Base-by-base conservation (phyloP, 129 eudicot genomes). In the Lonicera japonica region DNA sequence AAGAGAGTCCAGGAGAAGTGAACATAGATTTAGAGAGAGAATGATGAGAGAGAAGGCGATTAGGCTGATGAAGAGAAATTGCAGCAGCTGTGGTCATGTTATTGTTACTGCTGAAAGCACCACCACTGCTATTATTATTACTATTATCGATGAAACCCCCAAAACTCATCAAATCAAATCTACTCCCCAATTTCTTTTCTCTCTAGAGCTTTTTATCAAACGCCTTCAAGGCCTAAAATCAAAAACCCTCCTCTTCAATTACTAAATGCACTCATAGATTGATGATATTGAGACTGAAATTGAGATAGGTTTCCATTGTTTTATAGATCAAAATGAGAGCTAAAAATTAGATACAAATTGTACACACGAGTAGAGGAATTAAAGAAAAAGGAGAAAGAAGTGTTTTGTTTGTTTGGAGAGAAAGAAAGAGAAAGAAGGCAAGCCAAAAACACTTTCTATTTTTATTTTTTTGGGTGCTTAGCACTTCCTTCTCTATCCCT, bases 121-220 rank as follows among this genome's bases (percentile, higher is more conserved):
- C 71, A 71, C 78, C 80, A 46, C 36, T 6, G 36, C 36, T 29
- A 29, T 83, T 67, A 77, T 73, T 67, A 77, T 73, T 74, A 79
- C 67, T 79, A 76, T 71, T 88, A 45, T 94, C 96, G 51, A 88
- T 87, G 79, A 88, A 88, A 20, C 89, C 99, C 81, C 91, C 95
- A 85, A 92, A 92, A 92, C 90, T 92, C 99, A 92, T 92, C 81
- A 79, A 86, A 21, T n/a, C n/a, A n/a, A n/a, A n/a, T n/a, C 36
- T 29, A 29, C 36, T 29, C 36, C 6, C 36, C 36, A n/a, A n/a
- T n/a, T n/a, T n/a, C 6, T 29, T 29, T 29, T 29, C 36, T 29
- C 36, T 29, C 36, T 6, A 1, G 4, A 6, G 36, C 36, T 29
- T 29, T 6, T 29, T 29, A 29, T 29, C 36, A 29, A 29, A 29